Evolutionary conservation across 2,329 filamentous ascomycete genomes (phyloP).

Genomic region (Aciculosporium take): DNA sequence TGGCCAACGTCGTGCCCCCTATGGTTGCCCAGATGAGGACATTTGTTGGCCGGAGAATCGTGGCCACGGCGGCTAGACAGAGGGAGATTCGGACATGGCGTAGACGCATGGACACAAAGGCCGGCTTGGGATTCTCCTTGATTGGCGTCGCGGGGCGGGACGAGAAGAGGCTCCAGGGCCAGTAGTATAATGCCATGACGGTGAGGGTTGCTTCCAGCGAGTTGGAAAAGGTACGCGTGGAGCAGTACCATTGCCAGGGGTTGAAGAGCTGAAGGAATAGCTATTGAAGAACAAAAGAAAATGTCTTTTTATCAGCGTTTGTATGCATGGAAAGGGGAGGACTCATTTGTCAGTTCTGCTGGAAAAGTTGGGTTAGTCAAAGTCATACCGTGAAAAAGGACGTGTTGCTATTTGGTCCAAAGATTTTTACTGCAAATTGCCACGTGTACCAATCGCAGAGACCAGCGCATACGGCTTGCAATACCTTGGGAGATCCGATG

Average conservation of each 20-base stretch:
- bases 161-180: conserved; percentile 74
- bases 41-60: conserved; percentile 82
- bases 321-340: not conserved
- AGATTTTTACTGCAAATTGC: conserved; percentile 61
- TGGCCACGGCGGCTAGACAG: conserved; percentile 63
- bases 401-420: conserved; percentile 48
- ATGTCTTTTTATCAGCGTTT: too few species aligned
- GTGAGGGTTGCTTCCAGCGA: conserved; percentile 85
- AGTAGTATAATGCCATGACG: conserved; percentile 60
- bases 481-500: conserved; percentile 55
- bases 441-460: conserved; percentile 77
- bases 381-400: conserved; percentile 52
- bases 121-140: conserved; percentile 25
- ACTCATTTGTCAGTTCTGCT: not conserved
- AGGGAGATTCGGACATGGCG: conserved; percentile 42
- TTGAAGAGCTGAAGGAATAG: conserved; percentile 23
- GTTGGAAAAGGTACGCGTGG: conserved; percentile 86
- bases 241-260: conserved; percentile 93
- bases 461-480: conserved; percentile 68
- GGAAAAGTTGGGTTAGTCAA: not conserved
- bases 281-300: too few species aligned
- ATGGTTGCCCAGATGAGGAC: conserved; percentile 68
- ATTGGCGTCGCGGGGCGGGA: conserved; percentile 22
- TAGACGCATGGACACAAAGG: conserved; percentile 13
- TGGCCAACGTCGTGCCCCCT: conserved; percentile 31